A percentile compares a stretch with the other conserved stretches of the same genome.
Conservation (phyloP, 2,329 filamentous ascomycete species). For the Calonectria henricotiae region DNA sequence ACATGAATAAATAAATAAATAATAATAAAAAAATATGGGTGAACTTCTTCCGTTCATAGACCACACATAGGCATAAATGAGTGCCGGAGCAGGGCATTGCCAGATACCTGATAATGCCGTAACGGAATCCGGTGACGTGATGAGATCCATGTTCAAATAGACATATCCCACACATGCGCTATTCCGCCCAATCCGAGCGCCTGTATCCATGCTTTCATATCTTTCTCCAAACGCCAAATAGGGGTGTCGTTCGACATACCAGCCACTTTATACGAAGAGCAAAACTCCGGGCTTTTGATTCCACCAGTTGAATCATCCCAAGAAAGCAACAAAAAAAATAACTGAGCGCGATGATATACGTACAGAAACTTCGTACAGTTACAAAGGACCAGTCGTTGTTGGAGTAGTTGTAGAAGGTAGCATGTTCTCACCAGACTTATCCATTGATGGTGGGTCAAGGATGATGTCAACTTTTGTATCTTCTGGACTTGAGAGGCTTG, state of each 20-base stretch:
- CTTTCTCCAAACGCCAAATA: slow-evolving; percentile 51
- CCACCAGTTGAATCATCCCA: slow-evolving; percentile 44
- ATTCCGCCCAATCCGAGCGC: slow-evolving; percentile 36
- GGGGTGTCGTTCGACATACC: slow-evolving; percentile 46
- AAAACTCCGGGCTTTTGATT: slow-evolving; percentile 56
- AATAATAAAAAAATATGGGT: slow-evolving; percentile 29
- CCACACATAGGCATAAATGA: slow-evolving; percentile 27
- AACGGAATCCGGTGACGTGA: slow-evolving; percentile 38
- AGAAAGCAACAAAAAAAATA: slow-evolving; percentile 44
- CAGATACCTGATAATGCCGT: slow-evolving; percentile 21
- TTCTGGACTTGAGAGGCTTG: slow-evolving; percentile 57
- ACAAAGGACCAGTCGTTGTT: slow-evolving; percentile 53
- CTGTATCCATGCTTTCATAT: slow-evolving; percentile 39
- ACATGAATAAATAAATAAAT: slow-evolving; percentile 21
- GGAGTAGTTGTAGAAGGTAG: slow-evolving; percentile 45
- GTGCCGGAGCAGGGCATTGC: neutral
- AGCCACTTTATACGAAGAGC: slow-evolving; percentile 52
- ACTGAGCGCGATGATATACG: slow-evolving; percentile 45
- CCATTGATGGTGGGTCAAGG: slow-evolving; percentile 53
- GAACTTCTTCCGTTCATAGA: slow-evolving; percentile 27
- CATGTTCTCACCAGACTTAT: slow-evolving; percentile 52
- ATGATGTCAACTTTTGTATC: slow-evolving; percentile 59
- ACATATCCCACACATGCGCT: slow-evolving; percentile 20
- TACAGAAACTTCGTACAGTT: slow-evolving; percentile 50
- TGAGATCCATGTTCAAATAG: slow-evolving; percentile 32